phyloP scores from a whole-genome alignment of 2,329 filamentous ascomycete genomes.

The Tolypocladium paradoxum region DNA sequence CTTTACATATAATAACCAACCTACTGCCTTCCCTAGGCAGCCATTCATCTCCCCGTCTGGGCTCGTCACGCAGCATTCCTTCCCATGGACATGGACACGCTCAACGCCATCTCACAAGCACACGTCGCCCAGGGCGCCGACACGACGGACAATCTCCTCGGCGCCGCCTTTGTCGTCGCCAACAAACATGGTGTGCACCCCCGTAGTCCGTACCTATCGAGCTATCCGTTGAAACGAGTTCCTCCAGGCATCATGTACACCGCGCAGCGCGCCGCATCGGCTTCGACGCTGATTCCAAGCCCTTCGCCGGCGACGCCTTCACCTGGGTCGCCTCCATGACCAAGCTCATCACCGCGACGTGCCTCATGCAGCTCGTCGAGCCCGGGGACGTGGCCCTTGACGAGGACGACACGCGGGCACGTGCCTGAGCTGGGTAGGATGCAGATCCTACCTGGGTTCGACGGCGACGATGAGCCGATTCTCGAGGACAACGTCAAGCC shows the following conservation, averaged over 20 bases:
- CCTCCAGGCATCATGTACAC: constrained; percentile 21
- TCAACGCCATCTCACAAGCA: constrained; percentile 18
- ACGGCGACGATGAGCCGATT: constrained; percentile 21
- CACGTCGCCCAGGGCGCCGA: constrained; percentile 17
- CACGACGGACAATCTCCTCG: constrained; percentile 21
- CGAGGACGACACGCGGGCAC: constrained; percentile 20
- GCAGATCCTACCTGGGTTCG: constrained; percentile 27
- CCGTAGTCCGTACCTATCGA: background rate
- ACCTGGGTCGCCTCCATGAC: constrained; percentile 30
- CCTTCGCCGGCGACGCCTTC: constrained; percentile 22
- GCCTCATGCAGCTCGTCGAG: constrained; percentile 30
- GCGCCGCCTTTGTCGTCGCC: constrained; percentile 24
- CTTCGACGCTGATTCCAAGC: constrained; percentile 14
- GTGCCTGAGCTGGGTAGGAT: constrained; percentile 22
- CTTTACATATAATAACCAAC: too few species aligned
- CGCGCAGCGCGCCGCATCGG: constrained; percentile 23
- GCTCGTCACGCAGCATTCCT: background rate
- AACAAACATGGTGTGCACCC: constrained; percentile 16
- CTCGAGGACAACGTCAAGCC: constrained; percentile 23
- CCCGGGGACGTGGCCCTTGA: constrained; percentile 22
- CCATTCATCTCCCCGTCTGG: background rate
- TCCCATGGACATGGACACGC: constrained; percentile 14
- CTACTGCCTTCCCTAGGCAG: too few species aligned
- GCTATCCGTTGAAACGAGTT: too few species aligned
- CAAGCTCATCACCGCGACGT: constrained; percentile 28